Evolutionary conservation across 208 protist species (phyloP).

Genomic region (Endotrypanum monterogeii): DNA sequence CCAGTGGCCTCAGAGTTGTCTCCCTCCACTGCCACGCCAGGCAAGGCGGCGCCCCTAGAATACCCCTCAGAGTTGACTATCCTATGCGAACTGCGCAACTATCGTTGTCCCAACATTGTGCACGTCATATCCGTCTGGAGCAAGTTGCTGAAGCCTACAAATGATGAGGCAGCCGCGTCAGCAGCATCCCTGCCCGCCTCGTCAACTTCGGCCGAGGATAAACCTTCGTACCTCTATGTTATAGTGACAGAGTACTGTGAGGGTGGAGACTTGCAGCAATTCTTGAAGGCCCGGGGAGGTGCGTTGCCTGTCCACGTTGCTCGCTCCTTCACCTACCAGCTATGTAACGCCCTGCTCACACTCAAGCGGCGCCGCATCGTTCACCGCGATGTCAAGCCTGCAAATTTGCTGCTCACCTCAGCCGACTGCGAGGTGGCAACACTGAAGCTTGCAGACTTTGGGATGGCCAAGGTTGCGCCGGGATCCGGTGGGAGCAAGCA

Average conservation of each 20-base stretch:
- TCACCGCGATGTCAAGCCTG: conserved; percentile 92
- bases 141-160: conserved; percentile 24
- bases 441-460: conserved; percentile 72
- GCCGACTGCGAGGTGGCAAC: conserved; percentile 50
- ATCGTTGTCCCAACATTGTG: conserved; percentile 49
- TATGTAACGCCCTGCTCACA: conserved; percentile 56
- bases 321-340: conserved; percentile 57
- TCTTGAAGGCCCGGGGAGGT: conserved; percentile 26
- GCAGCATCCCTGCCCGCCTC: not conserved
- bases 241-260: conserved; percentile 69
- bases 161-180: not conserved
- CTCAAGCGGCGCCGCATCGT: conserved; percentile 55
- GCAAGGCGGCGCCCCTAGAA: conserved; percentile 1
- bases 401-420: conserved; percentile 77
- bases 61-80: conserved; percentile 30
- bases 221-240: conserved; percentile 28
- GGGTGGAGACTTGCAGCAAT: conserved; percentile 58
- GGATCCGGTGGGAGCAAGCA: not conserved
- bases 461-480: conserved; percentile 52
- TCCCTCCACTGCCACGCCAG: conserved; percentile 4
- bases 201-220: conserved; percentile 13
- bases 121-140: conserved; percentile 34
- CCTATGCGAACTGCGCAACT: conserved; percentile 33
- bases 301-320: conserved; percentile 32
- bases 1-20: not conserved